Evolutionary conservation across 2,329 filamentous ascomycete genomes (phyloP).

Genomic region (Aureobasidium sp.): DNA sequence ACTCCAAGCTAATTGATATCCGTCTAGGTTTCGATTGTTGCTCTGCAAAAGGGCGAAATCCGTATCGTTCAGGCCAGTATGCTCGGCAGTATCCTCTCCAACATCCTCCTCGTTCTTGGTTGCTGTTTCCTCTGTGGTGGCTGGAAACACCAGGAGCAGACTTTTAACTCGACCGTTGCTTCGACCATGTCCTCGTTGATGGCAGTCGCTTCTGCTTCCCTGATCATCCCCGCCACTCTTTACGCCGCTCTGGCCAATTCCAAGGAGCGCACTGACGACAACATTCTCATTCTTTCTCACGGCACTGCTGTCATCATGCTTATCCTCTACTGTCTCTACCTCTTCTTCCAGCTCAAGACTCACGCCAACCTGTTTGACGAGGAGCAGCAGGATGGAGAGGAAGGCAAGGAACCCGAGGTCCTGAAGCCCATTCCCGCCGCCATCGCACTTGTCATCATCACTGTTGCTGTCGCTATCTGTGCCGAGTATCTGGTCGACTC

Average conservation of each 20-base stretch:
- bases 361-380: conserved; percentile 40
- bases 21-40: conserved; percentile 77
- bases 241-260: conserved; percentile 37
- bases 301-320: conserved; percentile 47
- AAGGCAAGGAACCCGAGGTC: conserved; percentile 26
- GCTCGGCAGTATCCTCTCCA: conserved; percentile 92
- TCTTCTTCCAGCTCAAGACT: conserved; percentile 46
- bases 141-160: conserved; percentile 33
- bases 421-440: conserved; percentile 37
- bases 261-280: conserved; percentile 30
- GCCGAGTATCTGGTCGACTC: conserved; percentile 46
- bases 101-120: conserved; percentile 67
- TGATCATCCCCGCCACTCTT: conserved; percentile 46
- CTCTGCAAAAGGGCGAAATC: conserved; percentile 75
- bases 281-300: conserved; percentile 42
- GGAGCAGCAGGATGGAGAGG: conserved; percentile 23
- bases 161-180: conserved; percentile 66
- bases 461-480: conserved; percentile 41
- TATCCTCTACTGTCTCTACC: conserved; percentile 44
- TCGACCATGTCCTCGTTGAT: conserved; percentile 62
- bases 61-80: conserved; percentile 97
- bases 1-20: not conserved
- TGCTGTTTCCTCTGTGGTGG: conserved; percentile 46
- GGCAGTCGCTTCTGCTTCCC: conserved; percentile 45
- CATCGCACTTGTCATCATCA: conserved; percentile 39